A percentile compares a stretch with the other conserved stretches of the same genome.
Conservation (phyloP, 768 basidiomycete genomes). For the Cubamyces sp. region DNA sequence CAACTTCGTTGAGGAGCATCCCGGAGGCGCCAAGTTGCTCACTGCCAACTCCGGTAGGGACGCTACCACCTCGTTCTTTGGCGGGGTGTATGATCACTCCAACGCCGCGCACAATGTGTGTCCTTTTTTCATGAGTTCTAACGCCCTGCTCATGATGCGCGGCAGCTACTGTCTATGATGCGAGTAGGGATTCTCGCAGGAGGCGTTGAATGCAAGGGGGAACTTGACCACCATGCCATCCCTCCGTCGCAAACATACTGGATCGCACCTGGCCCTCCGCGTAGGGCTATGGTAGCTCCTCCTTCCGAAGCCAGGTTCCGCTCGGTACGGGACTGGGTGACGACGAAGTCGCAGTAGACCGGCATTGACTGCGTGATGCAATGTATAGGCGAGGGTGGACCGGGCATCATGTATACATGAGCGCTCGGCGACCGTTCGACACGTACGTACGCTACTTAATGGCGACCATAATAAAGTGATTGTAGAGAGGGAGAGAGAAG, state of each 20-base stretch:
- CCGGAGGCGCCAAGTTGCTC: slow-evolving; percentile 85
- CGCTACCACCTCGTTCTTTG: slow-evolving; percentile 93
- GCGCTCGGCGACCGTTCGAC: too few species aligned
- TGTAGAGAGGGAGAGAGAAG: too few species aligned
- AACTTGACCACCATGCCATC: background rate
- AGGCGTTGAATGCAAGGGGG: slow-evolving; percentile 38
- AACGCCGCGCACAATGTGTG: slow-evolving; percentile 86
- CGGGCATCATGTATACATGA: too few species aligned
- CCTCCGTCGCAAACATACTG: slow-evolving; percentile 7
- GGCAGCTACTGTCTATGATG: slow-evolving; percentile 59
- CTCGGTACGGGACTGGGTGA: too few species aligned
- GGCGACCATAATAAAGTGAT: too few species aligned
- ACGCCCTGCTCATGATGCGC: background rate
- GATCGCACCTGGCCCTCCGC: background rate
- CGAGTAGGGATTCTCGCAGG: slow-evolving; percentile 60
- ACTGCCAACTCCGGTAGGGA: slow-evolving; percentile 87
- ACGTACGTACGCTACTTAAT: too few species aligned
- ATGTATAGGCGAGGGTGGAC: too few species aligned
- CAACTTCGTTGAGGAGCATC: slow-evolving; percentile 87
- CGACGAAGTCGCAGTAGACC: too few species aligned
- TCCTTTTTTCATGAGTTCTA: slow-evolving; percentile 12
- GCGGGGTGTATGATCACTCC: slow-evolving; percentile 87
- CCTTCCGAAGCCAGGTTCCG: too few species aligned
- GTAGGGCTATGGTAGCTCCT: too few species aligned
- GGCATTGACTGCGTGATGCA: too few species aligned